These are phyloP conservation scores for Botrytis galanthina DNA, from an alignment of 2,329 filamentous ascomycete species.

Conservation along the genomic window DNA sequence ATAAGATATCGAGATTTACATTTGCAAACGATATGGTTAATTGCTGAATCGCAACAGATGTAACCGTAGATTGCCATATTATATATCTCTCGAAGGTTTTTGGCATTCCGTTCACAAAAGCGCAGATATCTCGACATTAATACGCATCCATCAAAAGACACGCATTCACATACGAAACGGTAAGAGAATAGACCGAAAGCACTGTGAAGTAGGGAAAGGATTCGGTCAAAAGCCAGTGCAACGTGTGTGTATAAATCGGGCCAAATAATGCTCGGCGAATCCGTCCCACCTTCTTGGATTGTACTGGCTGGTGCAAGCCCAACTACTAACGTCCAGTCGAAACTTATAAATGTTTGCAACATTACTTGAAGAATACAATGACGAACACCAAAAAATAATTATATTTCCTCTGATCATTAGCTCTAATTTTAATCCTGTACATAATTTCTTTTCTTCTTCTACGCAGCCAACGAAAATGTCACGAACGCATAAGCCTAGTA, in stretches of 20 bases:
- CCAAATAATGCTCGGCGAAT: neutral
- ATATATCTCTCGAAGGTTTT: neutral
- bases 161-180: neutral
- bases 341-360: neutral
- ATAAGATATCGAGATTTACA: neutral
- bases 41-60: neutral
- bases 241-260: neutral
- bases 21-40: neutral
- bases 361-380: neutral
- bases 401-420: accelerated
- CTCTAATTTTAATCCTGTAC: neutral
- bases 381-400: neutral
- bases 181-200: neutral
- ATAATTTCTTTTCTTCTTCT: neutral
- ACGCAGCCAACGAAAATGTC: neutral
- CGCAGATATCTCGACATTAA: neutral
- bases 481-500: neutral
- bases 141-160: neutral
- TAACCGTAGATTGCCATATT: neutral
- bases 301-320: neutral
- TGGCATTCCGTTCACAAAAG: neutral
- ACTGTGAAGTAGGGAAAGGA: neutral
- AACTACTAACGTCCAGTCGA: neutral
- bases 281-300: neutral
- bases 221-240: neutral